A percentile compares a stretch with the other conserved stretches of the same genome.
Conservation (phyloP, 305 asterid species). For the Coffea humblotiana region DNA sequence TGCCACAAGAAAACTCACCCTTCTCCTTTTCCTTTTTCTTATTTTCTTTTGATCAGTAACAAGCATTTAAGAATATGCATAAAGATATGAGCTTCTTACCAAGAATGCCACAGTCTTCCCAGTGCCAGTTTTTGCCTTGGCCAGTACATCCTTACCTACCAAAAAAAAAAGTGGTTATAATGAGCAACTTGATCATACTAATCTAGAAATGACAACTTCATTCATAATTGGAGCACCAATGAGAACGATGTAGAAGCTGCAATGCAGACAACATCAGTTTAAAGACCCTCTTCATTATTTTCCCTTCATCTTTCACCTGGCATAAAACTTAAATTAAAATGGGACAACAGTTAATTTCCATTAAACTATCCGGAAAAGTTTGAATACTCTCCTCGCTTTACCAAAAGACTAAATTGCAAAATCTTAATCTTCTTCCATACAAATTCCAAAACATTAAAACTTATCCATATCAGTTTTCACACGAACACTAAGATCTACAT, state of each 20-base stretch:
- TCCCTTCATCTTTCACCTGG: slow-evolving; percentile 1
- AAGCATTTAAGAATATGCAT: neutral
- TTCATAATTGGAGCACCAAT: neutral
- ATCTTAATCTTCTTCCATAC: no score
- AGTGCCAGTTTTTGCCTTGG: slow-evolving; percentile 98
- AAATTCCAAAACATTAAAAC: no score
- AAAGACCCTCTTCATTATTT: neutral
- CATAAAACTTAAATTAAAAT: neutral
- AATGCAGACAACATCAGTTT: neutral
- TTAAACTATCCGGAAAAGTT: no score
- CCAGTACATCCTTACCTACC: slow-evolving; percentile 95
- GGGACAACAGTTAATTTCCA: neutral
- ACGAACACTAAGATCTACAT: no score
- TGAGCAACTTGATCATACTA: no score
- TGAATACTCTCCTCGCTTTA: no score
- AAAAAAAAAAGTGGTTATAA: slow-evolving; percentile 20
- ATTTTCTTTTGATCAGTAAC: neutral
- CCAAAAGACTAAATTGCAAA: no score
- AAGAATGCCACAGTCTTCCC: slow-evolving; percentile 96
- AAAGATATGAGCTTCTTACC: slow-evolving; percentile 43
- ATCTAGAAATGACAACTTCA: neutral
- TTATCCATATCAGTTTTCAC: no score
- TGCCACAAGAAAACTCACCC: neutral
- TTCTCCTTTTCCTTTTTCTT: neutral
- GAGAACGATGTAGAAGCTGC: neutral